Percentiles rank a stretch among this genome's conserved stretches.
phyloP scores from a whole-genome alignment of 1,284 basidiomycete species.

The Heterobasidion irregulare region DNA sequence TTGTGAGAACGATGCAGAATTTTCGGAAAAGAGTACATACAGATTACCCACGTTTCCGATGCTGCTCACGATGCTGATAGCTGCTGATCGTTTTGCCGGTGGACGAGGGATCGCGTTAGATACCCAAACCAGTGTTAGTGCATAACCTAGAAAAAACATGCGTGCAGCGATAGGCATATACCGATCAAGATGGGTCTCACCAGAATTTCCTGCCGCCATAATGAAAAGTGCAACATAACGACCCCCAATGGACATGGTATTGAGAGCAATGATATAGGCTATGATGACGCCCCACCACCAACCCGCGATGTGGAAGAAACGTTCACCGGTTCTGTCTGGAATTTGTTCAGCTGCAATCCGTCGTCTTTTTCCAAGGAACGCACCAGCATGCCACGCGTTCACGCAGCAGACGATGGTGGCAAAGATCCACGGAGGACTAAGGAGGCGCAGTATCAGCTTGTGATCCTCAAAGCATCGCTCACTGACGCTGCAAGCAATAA shows the following conservation, averaged over 20 bases:
- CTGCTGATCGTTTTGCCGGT: constrained; percentile 46
- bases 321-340: constrained; percentile 51
- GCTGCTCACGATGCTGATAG: constrained; percentile 34
- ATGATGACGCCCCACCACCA: constrained; percentile 56
- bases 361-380: constrained; percentile 10
- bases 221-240: constrained; percentile 41
- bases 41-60: constrained; percentile 32
- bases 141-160: constrained; percentile 32
- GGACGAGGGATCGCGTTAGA: constrained; percentile 56
- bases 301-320: constrained; percentile 57
- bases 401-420: constrained; percentile 45
- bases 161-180: too few species aligned
- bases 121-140: constrained; percentile 56
- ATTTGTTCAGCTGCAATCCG: neutral
- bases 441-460: neutral
- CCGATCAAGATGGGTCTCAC: neutral
- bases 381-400: constrained; percentile 63
- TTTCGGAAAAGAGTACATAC: constrained; percentile 14
- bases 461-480: constrained; percentile 11
- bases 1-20: too few species aligned
- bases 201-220: neutral
- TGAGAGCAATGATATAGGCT: constrained; percentile 54
- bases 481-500: constrained; percentile 57
- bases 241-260: constrained; percentile 42
- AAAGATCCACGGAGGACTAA: constrained; percentile 60